Evolutionary conservation across 768 basidiomycete genomes (phyloP).

Genomic region (Calocybe cyanea): DNA sequence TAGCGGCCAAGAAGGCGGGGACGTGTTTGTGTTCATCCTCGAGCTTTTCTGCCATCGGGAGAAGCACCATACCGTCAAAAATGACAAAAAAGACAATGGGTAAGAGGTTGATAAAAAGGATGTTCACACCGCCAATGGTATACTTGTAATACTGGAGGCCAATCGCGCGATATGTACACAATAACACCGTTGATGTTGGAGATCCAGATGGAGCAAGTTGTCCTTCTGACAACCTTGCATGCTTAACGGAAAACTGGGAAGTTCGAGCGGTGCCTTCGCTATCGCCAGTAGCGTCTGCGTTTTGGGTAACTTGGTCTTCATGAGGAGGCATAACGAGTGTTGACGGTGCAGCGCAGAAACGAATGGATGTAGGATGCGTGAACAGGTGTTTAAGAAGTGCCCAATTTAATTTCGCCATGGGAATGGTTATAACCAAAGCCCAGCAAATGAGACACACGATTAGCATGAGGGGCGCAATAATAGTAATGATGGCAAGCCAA

Average conservation of each 20-base stretch:
- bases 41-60: constrained; percentile 62
- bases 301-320: constrained; percentile 19
- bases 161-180: constrained; percentile 91
- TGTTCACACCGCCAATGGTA: constrained; percentile 97
- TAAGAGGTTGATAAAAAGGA: constrained; percentile 93
- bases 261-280: constrained; percentile 20
- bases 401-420: constrained; percentile 98
- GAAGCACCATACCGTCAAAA: constrained; percentile 83
- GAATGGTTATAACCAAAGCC: constrained; percentile 93
- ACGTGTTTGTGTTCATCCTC: constrained; percentile 52
- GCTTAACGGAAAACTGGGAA: constrained; percentile 62
- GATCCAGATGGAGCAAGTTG: constrained; percentile 84
- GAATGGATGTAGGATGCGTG: constrained; percentile 74
- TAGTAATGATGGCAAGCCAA: constrained; percentile 69
- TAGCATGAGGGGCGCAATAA: constrained; percentile 89
- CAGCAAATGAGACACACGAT: constrained; percentile 88
- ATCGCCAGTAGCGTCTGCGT: constrained; percentile 21
- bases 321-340: constrained; percentile 52
- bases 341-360: constrained; percentile 88
- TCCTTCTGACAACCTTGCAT: constrained; percentile 75
- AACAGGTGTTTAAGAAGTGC: constrained; percentile 84
- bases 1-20: constrained; percentile 59
- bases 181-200: constrained; percentile 82
- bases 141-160: constrained; percentile 98
- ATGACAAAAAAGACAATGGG: constrained; percentile 95